These are phyloP conservation scores for Choricystis sp. DNA, from an alignment of 139 green algal genomes.

Conservation along the genomic window DNA sequence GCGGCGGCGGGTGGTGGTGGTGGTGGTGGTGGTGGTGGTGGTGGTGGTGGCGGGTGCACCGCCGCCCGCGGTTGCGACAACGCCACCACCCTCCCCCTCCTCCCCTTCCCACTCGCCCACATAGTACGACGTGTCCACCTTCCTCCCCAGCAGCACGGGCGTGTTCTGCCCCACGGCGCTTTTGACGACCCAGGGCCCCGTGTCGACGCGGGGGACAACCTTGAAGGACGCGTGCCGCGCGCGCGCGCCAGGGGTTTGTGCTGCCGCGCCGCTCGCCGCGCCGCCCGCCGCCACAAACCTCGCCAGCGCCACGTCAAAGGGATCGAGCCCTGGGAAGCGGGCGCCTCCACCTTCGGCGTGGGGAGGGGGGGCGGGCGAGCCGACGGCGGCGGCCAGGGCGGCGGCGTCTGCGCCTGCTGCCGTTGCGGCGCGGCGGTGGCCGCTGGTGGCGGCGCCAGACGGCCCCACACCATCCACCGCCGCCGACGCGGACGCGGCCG, in stretches of 20 bases:
- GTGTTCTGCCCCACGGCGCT: background rate
- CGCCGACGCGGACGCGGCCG: background rate
- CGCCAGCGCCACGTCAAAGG: background rate
- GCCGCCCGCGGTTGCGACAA: too few relatives aligned
- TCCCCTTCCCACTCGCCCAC: too few relatives aligned
- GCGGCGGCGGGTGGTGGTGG: too few relatives aligned
- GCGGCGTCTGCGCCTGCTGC: background rate
- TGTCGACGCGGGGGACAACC: background rate
- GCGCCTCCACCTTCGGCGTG: too few relatives aligned
- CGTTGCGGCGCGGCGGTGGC: background rate
- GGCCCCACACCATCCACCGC: background rate
- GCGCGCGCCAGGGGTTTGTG: background rate
- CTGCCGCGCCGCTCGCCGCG: background rate
- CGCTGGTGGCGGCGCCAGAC: too few relatives aligned
- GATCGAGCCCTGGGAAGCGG: background rate
- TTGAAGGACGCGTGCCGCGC: background rate
- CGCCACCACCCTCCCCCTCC: too few relatives aligned
- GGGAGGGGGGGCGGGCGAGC: too few relatives aligned
- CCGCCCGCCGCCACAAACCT: background rate
- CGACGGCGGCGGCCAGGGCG: background rate
- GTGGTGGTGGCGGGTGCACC: too few relatives aligned
- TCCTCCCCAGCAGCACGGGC: background rate
- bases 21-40: too few relatives aligned
- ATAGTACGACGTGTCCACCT: background rate
- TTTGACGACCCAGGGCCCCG: background rate